Evolutionary conservation across 2,329 filamentous ascomycete genomes (phyloP), one percentile per base, ranked within the genome.

Genomic region (Periglandula ipomoeae): DNA sequence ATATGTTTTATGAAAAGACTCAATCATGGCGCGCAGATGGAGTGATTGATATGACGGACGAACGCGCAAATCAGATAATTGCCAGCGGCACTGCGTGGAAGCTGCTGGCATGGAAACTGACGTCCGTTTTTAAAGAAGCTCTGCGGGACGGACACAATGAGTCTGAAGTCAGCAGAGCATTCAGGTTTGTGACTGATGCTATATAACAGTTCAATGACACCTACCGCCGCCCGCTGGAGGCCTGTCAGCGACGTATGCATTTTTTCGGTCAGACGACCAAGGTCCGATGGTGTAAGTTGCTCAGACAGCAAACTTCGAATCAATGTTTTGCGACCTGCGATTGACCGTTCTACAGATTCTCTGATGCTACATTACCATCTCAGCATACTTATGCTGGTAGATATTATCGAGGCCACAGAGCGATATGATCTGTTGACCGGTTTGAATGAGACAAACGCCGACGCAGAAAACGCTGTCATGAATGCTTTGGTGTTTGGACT

Each of bases 311-410:
- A n/a, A n/a, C n/a, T n/a, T n/a, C n/a, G n/a, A n/a, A n/a, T n/a
- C n/a, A n/a, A n/a, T n/a, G n/a, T 3, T 7, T 9, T 9, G 19
- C 26, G 15, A 30, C 9, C 3, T 17, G 11, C 30, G 26, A n/a
- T 27, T 52, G 20, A 53, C 39, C n/a, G 3, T 17, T 15, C 3
- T n/a, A 19, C 19, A 62, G 61, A 63, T 47, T 62, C 60, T 15
- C 56, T 63, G 0, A 64, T 63, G 62, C 54, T 65, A 10, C 62
- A 65, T 37, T 65, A 64, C 24, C 58, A 65, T 22, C 55, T 65
- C 5, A 62, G 62, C 51, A 63, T 65, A 7, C 37, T 65, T 1
- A 61, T 64, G 56, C 46, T 64, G 1, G 49, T 59, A 1, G 62
- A 65, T 23, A 56, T 58, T 2, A 59, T 64, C 17, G 60, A 64